Conservation (phyloP, 768 basidiomycete genomes). For the Termitomyces sp. region DNA sequence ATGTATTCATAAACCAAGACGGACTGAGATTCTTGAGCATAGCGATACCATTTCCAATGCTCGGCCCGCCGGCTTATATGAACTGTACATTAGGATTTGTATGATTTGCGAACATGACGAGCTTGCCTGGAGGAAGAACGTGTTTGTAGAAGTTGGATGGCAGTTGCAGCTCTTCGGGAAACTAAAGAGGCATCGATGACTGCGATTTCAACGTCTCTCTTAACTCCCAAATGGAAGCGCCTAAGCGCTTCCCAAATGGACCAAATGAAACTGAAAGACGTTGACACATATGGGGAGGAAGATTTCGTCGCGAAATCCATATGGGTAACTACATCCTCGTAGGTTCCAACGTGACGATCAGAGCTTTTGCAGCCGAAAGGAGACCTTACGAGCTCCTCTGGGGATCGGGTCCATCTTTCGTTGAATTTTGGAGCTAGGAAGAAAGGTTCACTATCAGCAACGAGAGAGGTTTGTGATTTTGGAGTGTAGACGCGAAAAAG, state of each 20-base stretch:
- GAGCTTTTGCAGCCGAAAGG: background rate
- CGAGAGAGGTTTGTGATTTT: constrained; percentile 48
- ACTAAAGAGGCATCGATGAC: constrained; percentile 67
- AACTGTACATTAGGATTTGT: background rate
- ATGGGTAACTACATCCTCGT: constrained; percentile 59
- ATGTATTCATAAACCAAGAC: constrained; percentile 69
- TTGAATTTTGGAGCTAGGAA: constrained; percentile 68
- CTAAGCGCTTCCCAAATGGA: constrained; percentile 77
- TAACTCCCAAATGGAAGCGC: constrained; percentile 65
- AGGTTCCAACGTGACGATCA: constrained; percentile 27
- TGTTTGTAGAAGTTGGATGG: constrained; percentile 55
- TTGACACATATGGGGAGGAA: constrained; percentile 64
- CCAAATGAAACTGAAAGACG: constrained; percentile 80
- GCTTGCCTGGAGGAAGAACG: constrained; percentile 52
- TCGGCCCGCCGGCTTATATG: constrained; percentile 24
- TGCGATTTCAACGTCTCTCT: constrained; percentile 75
- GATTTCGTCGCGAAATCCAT: constrained; percentile 77
- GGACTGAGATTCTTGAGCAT: constrained; percentile 69
- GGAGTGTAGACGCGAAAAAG: constrained; percentile 81
- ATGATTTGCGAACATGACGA: background rate
- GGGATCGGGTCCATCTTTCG: constrained; percentile 34
- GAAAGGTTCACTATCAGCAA: constrained; percentile 52
- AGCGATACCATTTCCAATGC: constrained; percentile 75
- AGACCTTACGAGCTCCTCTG: constrained; percentile 20
- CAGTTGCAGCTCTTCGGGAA: constrained; percentile 53